phyloP scores from a whole-genome alignment of 1,284 basidiomycete genomes.

The Xerocomus nothofagi region DNA sequence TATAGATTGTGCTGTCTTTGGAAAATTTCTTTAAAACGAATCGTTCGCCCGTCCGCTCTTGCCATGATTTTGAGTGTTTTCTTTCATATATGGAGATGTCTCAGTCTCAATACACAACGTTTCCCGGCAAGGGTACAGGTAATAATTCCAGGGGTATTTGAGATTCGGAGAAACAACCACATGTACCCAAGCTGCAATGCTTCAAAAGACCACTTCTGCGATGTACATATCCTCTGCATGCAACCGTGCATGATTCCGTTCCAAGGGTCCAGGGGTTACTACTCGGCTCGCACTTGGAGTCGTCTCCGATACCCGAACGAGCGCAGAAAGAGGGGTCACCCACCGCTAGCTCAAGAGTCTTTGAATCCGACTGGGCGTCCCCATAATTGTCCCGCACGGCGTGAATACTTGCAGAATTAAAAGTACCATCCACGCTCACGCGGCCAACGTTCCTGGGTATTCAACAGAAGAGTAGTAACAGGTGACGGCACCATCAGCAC shows the following conservation, averaged over 20 bases:
- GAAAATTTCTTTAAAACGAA: background rate
- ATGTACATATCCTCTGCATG: slow-evolving; percentile 6
- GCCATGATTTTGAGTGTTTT: too few species aligned
- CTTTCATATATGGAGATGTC: too few species aligned
- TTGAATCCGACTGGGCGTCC: background rate
- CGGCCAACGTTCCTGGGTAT: background rate
- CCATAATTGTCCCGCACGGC: background rate
- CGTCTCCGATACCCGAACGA: background rate
- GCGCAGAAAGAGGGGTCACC: background rate
- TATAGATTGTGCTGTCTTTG: background rate
- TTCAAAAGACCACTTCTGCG: slow-evolving; percentile 2
- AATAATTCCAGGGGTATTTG: too few species aligned
- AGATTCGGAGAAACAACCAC: too few species aligned
- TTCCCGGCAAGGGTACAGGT: too few species aligned
- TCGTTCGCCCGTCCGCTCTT: too few species aligned
- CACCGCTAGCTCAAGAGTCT: background rate
- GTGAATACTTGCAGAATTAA: background rate
- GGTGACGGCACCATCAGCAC: background rate
- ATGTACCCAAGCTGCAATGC: too few species aligned
- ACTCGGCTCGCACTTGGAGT: background rate
- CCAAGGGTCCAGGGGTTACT: slow-evolving; percentile 3
- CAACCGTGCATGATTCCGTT: background rate
- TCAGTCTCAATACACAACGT: too few species aligned
- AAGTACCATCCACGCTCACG: background rate
- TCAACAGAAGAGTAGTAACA: slow-evolving; percentile 2